Percentiles rank a stretch among this genome's conserved stretches.
Conservation (phyloP, 257 asterid species). For the Capsicum chinense region DNA sequence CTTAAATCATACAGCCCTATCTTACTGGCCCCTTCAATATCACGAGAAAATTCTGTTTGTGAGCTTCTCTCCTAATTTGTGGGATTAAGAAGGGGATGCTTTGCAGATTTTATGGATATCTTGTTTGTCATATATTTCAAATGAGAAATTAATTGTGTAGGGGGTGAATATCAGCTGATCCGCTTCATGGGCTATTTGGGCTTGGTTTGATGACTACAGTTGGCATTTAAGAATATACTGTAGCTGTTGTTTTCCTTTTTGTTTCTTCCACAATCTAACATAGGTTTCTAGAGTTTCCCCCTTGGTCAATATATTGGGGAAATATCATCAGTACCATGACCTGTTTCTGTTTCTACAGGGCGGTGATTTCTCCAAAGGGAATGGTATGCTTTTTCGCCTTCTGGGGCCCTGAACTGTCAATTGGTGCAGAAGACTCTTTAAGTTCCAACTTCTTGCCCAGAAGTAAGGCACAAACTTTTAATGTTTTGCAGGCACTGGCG, state of each 20-base stretch:
- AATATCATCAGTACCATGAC: conserved; percentile 22
- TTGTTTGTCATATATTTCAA: background rate
- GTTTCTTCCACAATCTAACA: background rate
- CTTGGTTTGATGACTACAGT: background rate
- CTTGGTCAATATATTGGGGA: background rate
- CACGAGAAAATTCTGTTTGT: background rate
- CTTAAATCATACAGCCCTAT: background rate
- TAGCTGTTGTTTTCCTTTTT: background rate
- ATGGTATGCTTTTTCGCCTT: conserved; percentile 75
- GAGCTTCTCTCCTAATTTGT: background rate
- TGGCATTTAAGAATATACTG: background rate
- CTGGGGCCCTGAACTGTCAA: conserved; percentile 67
- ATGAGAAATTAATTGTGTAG: background rate
- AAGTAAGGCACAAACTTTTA: conserved; percentile 74
- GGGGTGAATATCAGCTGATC: conserved; percentile 14
- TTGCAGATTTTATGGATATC: background rate
- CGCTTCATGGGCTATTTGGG: background rate
- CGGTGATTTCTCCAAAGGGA: conserved; percentile 95
- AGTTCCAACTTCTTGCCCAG: conserved; percentile 70
- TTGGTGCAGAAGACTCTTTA: conserved; percentile 60
- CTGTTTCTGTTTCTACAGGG: conserved; percentile 61
- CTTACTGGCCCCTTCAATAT: background rate
- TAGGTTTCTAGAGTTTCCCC: background rate
- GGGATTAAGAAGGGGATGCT: background rate
- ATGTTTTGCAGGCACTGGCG: conserved; percentile 99